Base-by-base conservation (phyloP, 192 early-diverging fungal genomes). In the Coemansia sp. region DNA sequence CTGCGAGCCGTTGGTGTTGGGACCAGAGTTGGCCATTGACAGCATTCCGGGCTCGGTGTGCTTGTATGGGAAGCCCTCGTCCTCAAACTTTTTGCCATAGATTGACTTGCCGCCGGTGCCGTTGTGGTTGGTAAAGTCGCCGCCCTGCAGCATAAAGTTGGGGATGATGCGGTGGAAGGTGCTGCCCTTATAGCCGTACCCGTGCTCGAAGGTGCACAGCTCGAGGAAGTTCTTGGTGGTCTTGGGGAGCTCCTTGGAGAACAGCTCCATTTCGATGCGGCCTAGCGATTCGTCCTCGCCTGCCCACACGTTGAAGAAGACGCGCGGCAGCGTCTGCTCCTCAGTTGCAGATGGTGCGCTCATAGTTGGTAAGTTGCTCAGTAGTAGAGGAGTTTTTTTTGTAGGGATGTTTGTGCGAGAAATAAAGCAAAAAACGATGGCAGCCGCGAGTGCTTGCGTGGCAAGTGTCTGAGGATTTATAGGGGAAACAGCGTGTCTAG, bases 171-270 rank as follows among this genome's bases (percentile, higher is more conserved):
- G 90, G 74, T 97, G 95, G 86, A 96, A 97, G 17, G 71, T 86
- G 32, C 83, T 84, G 41, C 85, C 90, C 74, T 88, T 87, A 78
- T 86, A 94, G 19, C 67, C 62, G 15, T 60, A 49, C 8, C 67
- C 67, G 19, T 77, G 64, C 46, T 74, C 72, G 25, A 83, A 83
- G 0, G 70, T 67, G 58, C 72, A 64, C 37, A 92, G 80, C 45
- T 86, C 84, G 47, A 87, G 86, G 83, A 98, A 98, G 89, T 98
- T 98, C 77, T 98, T 92, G 43, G 91, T 89, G 31, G 95, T 97
- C 84, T 89, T 89, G 65, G 96, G 96, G 9, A 91, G 88, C 32
- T 88, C 88, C 69, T 97, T 89, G 46, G 85, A 84, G 78, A 89
- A 93, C 6, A 82, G 66, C 62, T 71, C 79, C 20, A 82, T 73